Evolutionary conservation across 106 monocot genomes (phyloP), one percentile per base, ranked within the genome.

Genomic region (Acorus gramineus): DNA sequence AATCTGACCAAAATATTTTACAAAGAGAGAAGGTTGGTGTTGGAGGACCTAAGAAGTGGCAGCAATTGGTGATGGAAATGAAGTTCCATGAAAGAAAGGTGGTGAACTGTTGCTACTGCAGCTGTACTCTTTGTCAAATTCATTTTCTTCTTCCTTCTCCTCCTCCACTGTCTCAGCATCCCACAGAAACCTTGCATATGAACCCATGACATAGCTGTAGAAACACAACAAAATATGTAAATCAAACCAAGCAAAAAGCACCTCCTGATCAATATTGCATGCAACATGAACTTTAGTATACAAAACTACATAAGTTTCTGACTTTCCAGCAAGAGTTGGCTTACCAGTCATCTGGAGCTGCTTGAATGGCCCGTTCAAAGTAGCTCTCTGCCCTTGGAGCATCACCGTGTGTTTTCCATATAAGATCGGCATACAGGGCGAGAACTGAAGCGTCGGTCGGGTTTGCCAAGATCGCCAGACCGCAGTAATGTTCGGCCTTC

Each of bases 341-440:
- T 57, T 50, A 77, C 77, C 77, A 77, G 52, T 77, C 62, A 7
- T 71, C 61, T 14, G 77, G 77, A 2, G 71, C 62, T 2, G 77
- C 77, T 44, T 66, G 56, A 8, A 67, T 71, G 2, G 77, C 71
- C 13, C 66, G 71, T 50, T 67, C 50, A 42, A 66, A 71, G 49
- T 77, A 77, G 2, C 13, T 0, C 11, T 56, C 66, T 2, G 77
- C 77, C 45, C 77, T 59, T 14, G 61, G 49, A n/a, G 14, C 53
- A 42, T 77, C 77, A 60, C 46, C 67, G 56, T 71, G 53, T 11
- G 62, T 71, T 61, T 70, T 61, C 76, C 76, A 77, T 12, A 77
- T 44, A 48, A 77, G 53, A 10, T 60, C 54, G 0, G 65, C 76
- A 45, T 77, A 77, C 2, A 77, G 66, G 2, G 77, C 71, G 28